Conservation (phyloP, 2,329 filamentous ascomycete species). For the Tetracladium maxilliforme region DNA sequence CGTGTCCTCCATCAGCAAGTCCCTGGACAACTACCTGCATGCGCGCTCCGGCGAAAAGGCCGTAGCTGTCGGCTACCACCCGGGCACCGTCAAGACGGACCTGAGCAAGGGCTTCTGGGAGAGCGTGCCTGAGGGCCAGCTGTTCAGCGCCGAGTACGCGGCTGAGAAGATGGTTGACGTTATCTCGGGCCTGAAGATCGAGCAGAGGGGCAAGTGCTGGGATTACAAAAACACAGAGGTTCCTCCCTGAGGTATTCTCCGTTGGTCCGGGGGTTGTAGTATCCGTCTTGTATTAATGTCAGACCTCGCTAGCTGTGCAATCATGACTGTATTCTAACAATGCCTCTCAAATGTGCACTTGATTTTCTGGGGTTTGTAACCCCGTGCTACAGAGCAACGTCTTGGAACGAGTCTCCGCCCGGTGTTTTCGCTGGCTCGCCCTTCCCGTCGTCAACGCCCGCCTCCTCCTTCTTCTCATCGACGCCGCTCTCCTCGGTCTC, state of each 20-base stretch:
- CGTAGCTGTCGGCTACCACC: constrained; percentile 58
- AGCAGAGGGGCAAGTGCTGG: constrained; percentile 48
- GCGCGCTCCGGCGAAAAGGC: constrained; percentile 43
- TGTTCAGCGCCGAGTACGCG: constrained; percentile 53
- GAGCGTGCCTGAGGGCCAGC: constrained; percentile 39
- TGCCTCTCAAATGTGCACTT: no score
- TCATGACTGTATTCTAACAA: no score
- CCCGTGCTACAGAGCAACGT: constrained; percentile 36
- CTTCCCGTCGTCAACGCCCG: constrained; percentile 2
- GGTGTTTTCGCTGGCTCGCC: constrained; percentile 19
- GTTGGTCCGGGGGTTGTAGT: no score
- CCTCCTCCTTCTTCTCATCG: constrained; percentile 4
- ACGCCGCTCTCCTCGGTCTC: constrained; percentile 21
- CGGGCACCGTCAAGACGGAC: constrained; percentile 66
- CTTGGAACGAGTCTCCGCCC: constrained; percentile 45
- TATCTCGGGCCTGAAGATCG: constrained; percentile 26
- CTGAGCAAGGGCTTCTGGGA: constrained; percentile 61
- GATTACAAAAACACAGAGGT: constrained; percentile 56
- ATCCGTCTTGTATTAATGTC: no score
- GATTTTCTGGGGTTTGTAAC: no score
- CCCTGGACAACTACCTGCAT: constrained; percentile 52
- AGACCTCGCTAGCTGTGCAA: no score
- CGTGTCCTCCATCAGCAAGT: constrained; percentile 57
- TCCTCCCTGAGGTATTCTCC: constrained; percentile 39
- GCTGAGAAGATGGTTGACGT: constrained; percentile 50